Conservation (phyloP, 2,329 filamentous ascomycete genomes). For the Penicillium olsonii region DNA sequence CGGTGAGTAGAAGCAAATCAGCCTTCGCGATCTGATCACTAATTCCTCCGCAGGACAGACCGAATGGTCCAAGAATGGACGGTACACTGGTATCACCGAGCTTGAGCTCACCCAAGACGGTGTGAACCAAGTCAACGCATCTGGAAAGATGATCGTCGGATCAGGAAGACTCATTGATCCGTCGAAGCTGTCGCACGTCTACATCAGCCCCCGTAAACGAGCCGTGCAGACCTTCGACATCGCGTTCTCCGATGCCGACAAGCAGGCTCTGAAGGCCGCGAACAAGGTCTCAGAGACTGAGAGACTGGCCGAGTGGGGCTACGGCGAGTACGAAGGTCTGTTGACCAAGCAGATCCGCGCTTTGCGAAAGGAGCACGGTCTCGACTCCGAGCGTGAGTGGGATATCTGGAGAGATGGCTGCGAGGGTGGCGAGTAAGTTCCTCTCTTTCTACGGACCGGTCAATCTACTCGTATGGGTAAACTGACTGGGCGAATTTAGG, state of each 20-base stretch:
- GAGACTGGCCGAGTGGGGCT: slow-evolving; percentile 62
- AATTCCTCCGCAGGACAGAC: slow-evolving; percentile 36
- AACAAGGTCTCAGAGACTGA: slow-evolving; percentile 52
- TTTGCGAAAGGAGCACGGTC: slow-evolving; percentile 48
- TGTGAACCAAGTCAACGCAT: slow-evolving; percentile 47
- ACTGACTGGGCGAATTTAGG: slow-evolving; percentile 19
- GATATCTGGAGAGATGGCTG: slow-evolving; percentile 62
- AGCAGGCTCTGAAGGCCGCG: slow-evolving; percentile 19
- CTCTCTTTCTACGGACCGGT: slow-evolving; percentile 1
- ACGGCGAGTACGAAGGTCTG: slow-evolving; percentile 64
- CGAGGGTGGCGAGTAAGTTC: slow-evolving; percentile 54
- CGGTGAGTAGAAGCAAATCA: slow-evolving; percentile 25
- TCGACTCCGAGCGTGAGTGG: slow-evolving; percentile 54
- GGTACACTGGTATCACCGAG: slow-evolving; percentile 50
- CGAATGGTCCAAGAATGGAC: slow-evolving; percentile 51
- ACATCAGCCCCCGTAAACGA: slow-evolving; percentile 53
- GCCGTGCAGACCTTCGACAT: slow-evolving; percentile 53
- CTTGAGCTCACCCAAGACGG: slow-evolving; percentile 46
- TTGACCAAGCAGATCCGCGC: slow-evolving; percentile 53
- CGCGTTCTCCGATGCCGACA: slow-evolving; percentile 37
- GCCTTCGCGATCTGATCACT: not conserved
- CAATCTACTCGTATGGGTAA: not conserved
- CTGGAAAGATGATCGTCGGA: slow-evolving; percentile 52
- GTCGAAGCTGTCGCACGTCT: slow-evolving; percentile 48
- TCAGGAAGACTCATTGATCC: slow-evolving; percentile 55